Base-by-base conservation (phyloP, 73 alveolate genomes). In the Uronychia setigera region DNA sequence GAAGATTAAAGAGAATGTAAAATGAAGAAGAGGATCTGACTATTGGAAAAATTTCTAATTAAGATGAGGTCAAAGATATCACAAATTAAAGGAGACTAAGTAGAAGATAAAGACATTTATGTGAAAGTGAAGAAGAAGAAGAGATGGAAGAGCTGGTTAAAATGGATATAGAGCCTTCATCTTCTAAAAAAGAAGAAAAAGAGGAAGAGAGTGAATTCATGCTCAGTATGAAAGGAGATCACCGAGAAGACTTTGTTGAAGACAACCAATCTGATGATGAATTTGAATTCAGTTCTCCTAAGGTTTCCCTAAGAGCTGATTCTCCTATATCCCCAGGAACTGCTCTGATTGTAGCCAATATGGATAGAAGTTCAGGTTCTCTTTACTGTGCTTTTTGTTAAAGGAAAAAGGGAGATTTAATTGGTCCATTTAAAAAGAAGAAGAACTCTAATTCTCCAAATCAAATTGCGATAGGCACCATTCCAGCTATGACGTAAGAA, bases 341-440 rank as follows among this genome's bases (percentile, higher is more conserved):
- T 46, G 67, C 67, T 46, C 19, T 46, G 67, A 46, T 46, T 5
- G 19, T 19, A 5, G 19, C 5, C 19, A 46, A 19, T 19, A 46
- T 11, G n/a, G 67, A 46, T 19, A 46, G 67, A 19, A 46, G 19
- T 19, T 5, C n/a, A 5, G 67, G 67, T 5, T 46, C 67, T 19
- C 57, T 27, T 26, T 32, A 77, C n/a, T 85, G 91, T 85, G 86
- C 31, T 33, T 58, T 85, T 14, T 85, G 91, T 59, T 5, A 85
- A 85, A 77, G 91, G 77, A 26, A 29, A 31, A 84, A 85, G 35
- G 74, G 35, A 5, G 80, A 79, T 1, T 25, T 85, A 0, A 78
- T 77, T 29, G 91, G 91, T 26, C 91, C 91, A 33, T 78, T 85
- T 31, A 0, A 9, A 0, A 85, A 58, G 31, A 58, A 27, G 26